phyloP scores from a whole-genome alignment of 2,329 filamentous ascomycete genomes.

The Pyrenochaeta sp. region DNA sequence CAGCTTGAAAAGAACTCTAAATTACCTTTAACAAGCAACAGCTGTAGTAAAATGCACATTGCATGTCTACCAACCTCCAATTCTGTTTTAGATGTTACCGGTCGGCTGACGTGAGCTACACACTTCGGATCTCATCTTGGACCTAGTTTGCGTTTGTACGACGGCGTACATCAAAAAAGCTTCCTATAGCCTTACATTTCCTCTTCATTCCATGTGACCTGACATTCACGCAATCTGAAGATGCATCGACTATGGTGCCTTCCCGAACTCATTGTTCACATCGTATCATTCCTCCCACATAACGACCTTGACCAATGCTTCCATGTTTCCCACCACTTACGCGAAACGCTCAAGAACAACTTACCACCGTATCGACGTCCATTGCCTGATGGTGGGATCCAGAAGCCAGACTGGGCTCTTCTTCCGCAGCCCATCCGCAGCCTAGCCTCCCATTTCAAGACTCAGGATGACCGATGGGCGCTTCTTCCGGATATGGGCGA shows the following conservation, averaged over 20 bases:
- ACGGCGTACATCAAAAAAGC: too few relatives aligned
- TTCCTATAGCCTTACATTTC: too few relatives aligned
- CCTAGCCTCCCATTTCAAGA: neutral
- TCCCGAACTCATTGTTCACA: constrained; percentile 20
- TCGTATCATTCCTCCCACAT: constrained; percentile 15
- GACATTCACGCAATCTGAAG: too few relatives aligned
- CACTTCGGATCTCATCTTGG: neutral
- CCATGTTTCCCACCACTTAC: constrained; percentile 12
- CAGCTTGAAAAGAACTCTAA: too few relatives aligned
- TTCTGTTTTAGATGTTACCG: neutral
- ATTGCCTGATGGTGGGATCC: constrained; percentile 7
- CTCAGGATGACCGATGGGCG: neutral
- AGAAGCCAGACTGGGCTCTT: too few relatives aligned
- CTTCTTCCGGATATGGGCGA: constrained; percentile 6
- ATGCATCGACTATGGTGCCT: constrained; percentile 24
- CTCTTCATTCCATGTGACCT: too few relatives aligned
- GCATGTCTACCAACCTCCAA: too few relatives aligned
- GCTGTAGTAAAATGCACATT: too few relatives aligned
- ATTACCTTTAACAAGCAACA: too few relatives aligned
- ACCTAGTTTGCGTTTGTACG: too few relatives aligned
- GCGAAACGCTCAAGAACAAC: constrained; percentile 9
- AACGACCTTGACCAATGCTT: constrained; percentile 1
- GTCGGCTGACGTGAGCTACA: neutral
- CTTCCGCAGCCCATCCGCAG: neutral
- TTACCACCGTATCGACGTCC: constrained; percentile 13